Percentiles rank a stretch among this genome's conserved stretches.
These are phyloP conservation scores for Dothidotthia symphoricarpi DNA, from an alignment of 2,329 filamentous ascomycete genomes.

Conservation along the genomic window DNA sequence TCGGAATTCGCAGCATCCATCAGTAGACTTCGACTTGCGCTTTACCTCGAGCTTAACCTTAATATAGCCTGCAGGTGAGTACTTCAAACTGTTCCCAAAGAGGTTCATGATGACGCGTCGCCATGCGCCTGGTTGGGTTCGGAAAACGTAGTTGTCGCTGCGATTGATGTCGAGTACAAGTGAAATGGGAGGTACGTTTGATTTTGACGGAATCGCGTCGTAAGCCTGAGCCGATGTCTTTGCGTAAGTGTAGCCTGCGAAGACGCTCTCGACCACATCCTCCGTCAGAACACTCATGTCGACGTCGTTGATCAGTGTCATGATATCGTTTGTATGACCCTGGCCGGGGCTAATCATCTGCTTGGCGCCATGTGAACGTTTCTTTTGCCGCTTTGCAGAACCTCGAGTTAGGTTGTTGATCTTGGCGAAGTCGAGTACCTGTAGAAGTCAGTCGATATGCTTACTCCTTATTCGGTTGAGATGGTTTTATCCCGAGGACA, in stretches of 20 bases:
- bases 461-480: too few species aligned
- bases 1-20: slow-evolving; percentile 30
- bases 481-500: too few species aligned
- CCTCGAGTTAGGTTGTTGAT: slow-evolving; percentile 40
- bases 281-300: slow-evolving; percentile 38
- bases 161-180: slow-evolving; percentile 40
- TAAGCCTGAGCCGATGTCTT: slow-evolving; percentile 30
- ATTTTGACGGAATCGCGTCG: slow-evolving; percentile 17
- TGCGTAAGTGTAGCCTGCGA: slow-evolving; percentile 38
- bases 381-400: slow-evolving; percentile 31
- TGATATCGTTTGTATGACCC: slow-evolving; percentile 35
- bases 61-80: slow-evolving; percentile 39
- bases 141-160: slow-evolving; percentile 37
- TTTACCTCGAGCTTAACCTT: slow-evolving; percentile 38
- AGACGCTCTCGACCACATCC: slow-evolving; percentile 41
- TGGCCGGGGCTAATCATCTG: slow-evolving; percentile 32
- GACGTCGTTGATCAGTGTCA: slow-evolving; percentile 37
- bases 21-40: slow-evolving; percentile 14
- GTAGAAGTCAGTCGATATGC: slow-evolving; percentile 8
- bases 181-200: slow-evolving; percentile 22
- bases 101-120: slow-evolving; percentile 43
- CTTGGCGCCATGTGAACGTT: slow-evolving; percentile 30
- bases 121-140: slow-evolving; percentile 42
- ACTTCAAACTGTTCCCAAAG: slow-evolving; percentile 43
- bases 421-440: slow-evolving; percentile 44